A percentile compares a stretch with the other conserved stretches of the same genome.
Evolutionary conservation across 163 green algal species (phyloP).

Genomic region (Prototheca cutis): DNA sequence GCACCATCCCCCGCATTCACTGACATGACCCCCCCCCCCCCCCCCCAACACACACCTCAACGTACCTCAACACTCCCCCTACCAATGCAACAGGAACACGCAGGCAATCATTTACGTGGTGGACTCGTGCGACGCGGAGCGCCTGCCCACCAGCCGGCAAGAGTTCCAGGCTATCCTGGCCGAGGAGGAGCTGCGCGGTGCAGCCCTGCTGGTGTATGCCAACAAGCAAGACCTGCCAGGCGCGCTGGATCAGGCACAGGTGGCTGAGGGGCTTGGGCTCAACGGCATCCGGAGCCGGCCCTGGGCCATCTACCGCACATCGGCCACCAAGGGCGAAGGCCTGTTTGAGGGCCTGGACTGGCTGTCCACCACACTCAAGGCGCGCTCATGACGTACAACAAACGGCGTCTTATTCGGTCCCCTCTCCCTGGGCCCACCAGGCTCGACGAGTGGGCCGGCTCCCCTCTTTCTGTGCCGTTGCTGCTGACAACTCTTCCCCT

Average conservation of each 20-base stretch:
- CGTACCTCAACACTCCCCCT: background rate
- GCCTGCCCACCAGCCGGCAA: constrained; percentile 75
- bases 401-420: constrained; percentile 8
- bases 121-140: constrained; percentile 87
- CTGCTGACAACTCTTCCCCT: background rate
- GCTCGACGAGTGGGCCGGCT: background rate
- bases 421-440: background rate
- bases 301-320: constrained; percentile 97
- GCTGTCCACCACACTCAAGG: constrained; percentile 75
- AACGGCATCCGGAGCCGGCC: constrained; percentile 84
- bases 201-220: constrained; percentile 90
- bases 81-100: constrained; percentile 18
- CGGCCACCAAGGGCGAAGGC: constrained; percentile 82
- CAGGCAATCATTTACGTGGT: constrained; percentile 87
- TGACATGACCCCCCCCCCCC: too few relatives aligned
- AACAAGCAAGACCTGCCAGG: constrained; percentile 98
- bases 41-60: too few relatives aligned
- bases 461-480: background rate
- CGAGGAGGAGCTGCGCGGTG: constrained; percentile 94
- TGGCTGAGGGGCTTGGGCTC: constrained; percentile 86
- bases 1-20: too few relatives aligned
- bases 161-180: constrained; percentile 94
- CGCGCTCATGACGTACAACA: constrained; percentile 14
- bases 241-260: constrained; percentile 76
- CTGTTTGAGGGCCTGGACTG: constrained; percentile 96